phyloP scores from a whole-genome alignment of 345 rosid genomes.

The Acer saccharum region DNA sequence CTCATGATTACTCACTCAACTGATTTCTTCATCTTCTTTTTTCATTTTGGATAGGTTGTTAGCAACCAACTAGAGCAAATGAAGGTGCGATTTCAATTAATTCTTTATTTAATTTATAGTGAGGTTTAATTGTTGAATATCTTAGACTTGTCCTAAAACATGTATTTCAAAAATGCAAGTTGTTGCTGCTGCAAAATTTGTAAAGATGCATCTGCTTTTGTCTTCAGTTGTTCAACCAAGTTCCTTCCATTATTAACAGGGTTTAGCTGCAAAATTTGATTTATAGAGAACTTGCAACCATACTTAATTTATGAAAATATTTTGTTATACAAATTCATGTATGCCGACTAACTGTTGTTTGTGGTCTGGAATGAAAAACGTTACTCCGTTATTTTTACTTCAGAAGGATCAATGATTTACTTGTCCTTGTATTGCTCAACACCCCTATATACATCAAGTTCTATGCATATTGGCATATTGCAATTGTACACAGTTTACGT shows the following conservation, averaged over 20 bases:
- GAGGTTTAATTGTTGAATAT: neutral
- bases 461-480: neutral
- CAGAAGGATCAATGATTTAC: neutral
- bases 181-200: slow-evolving; percentile 9
- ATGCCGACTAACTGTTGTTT: neutral
- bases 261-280: neutral
- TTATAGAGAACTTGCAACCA: slow-evolving; percentile 2
- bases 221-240: neutral
- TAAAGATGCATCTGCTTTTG: neutral
- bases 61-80: slow-evolving; percentile 44
- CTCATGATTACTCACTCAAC: neutral
- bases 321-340: neutral
- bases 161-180: neutral
- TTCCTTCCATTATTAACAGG: slow-evolving; percentile 1
- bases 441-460: neutral
- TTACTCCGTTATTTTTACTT: neutral
- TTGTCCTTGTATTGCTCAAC: slow-evolving; percentile 4
- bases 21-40: slow-evolving; percentile 18
- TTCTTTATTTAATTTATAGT: neutral
- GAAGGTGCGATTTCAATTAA: slow-evolving; percentile 35
- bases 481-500: neutral
- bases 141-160: neutral
- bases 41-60: slow-evolving; percentile 39
- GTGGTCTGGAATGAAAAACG: neutral
- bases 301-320: neutral